Conservation (phyloP, 139 green algal genomes). For the Chlamydomonas urium region DNA sequence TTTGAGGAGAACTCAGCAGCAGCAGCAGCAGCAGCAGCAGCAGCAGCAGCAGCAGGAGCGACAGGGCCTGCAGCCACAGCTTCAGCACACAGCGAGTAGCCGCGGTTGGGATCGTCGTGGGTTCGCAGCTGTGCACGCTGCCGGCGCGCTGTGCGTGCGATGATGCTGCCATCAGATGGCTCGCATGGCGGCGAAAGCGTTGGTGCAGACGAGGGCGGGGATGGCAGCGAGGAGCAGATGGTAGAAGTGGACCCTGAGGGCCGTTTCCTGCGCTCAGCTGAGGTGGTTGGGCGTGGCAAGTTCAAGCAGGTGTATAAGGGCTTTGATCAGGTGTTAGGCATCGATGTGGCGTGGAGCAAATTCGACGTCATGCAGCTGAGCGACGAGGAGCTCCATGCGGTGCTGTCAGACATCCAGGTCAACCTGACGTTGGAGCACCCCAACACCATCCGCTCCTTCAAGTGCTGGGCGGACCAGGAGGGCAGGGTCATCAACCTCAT, state of each 20-base stretch:
- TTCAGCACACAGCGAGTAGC: no score
- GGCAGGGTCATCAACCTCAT: conserved; percentile 84
- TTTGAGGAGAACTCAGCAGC: no score
- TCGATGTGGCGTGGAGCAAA: conserved; percentile 91
- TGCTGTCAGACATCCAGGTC: conserved; percentile 73
- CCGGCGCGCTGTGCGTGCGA: no score
- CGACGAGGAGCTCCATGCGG: conserved; percentile 60
- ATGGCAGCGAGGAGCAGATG: not conserved
- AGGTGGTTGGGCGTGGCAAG: conserved; percentile 65
- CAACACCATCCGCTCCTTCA: conserved; percentile 85
- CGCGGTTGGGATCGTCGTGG: no score
- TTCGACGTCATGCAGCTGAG: conserved; percentile 61
- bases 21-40: no score
- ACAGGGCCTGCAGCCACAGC: no score
- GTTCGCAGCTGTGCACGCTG: no score
- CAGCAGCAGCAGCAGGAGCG: no score
- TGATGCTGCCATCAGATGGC: no score
- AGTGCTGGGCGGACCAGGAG: conserved; percentile 72
- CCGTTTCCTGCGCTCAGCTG: conserved; percentile 69
- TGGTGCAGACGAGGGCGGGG: not conserved
- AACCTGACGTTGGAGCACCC: conserved; percentile 80
- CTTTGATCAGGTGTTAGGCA: conserved; percentile 65
- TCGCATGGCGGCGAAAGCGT: no score
- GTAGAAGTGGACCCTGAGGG: not conserved
- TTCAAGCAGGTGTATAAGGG: conserved; percentile 65